These are phyloP conservation scores for Colletotrichum tofieldiae DNA, from an alignment of 2,329 filamentous ascomycete species.

Conservation along the genomic window DNA sequence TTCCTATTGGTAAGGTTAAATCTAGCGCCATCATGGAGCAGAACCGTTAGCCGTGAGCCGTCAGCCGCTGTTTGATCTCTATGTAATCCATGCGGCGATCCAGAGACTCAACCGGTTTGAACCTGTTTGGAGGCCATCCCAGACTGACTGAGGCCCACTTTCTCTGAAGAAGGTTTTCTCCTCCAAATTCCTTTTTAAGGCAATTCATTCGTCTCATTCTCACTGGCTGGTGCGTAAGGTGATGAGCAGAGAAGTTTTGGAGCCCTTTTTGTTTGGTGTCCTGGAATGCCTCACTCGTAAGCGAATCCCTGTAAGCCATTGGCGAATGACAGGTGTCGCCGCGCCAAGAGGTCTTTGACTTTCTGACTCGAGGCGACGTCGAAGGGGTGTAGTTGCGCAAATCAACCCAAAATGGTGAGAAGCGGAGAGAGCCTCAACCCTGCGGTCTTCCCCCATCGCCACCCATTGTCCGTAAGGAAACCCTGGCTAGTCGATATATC, in stretches of 20 bases:
- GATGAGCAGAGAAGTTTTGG: neutral
- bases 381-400: conserved; percentile 7
- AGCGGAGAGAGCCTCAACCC: conserved; percentile 32
- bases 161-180: conserved; percentile 36
- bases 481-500: neutral
- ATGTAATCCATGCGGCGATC: conserved; percentile 37
- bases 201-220: conserved; percentile 8
- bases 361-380: conserved; percentile 22
- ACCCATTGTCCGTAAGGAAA: neutral
- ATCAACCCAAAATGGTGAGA: conserved; percentile 17
- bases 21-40: conserved; percentile 16
- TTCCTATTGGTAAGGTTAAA: conserved; percentile 26
- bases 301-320: conserved; percentile 15
- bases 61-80: neutral
- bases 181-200: conserved; percentile 21
- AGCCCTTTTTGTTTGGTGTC: neutral
- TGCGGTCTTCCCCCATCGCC: conserved; percentile 10
- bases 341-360: conserved; percentile 18
- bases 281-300: conserved; percentile 1
- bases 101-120: conserved; percentile 19
- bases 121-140: conserved; percentile 24
- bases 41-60: conserved; percentile 17
- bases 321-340: conserved; percentile 36
- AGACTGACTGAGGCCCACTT: conserved; percentile 4
- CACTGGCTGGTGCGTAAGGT: neutral